Evolutionary conservation across 345 rosid genomes (phyloP), one percentile per base, ranked within the genome.

Genomic region (Salix suchowensis): DNA sequence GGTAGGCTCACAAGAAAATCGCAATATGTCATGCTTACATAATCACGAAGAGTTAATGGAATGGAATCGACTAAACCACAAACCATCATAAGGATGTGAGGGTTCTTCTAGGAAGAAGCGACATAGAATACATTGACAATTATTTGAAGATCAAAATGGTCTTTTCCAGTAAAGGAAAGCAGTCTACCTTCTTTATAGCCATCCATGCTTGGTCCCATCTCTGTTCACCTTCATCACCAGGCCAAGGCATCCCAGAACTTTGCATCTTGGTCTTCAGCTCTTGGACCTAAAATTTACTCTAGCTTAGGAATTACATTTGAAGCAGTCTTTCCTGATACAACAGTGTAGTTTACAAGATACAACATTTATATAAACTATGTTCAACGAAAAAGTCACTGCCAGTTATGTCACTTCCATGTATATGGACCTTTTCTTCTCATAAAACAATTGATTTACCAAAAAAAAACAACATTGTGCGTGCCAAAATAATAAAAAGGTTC

Each of bases 121-220:
- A 39, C 19, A 13, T 6, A 21, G 24, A 11, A 15, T 66, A 30
- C 23, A 58, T 21, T 15, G 64, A 13, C 36, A 40, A 23, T 65
- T 52, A 40, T 23, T 39, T 24, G 14, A 34, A 30, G 7, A 71
- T 14, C n/a, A n/a, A 48, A 55, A 68, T 28, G 52, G 23, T 34
- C 16, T 7, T 21, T 64, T 68, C 32, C 46, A 23, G 44, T 30
- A 28, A n/a, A 10, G 48, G 42, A 39, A 69, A 24, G 62, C 74
- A 72, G 65, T 73, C 50, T 74, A 95, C 98, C 97, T 92, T 96
- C 91, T 93, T 96, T 79, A 93, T 90, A 80, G 99, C 92, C 74
- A 82, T 83, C 99, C 99, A 96, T 77, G 98, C 99, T 86, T 92
- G 98, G 83, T 88, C 91, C 98, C 99, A 96, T 82, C 97, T 81